Base-by-base conservation (phyloP, 1,284 basidiomycete species). In the Blastosporella zonata region DNA sequence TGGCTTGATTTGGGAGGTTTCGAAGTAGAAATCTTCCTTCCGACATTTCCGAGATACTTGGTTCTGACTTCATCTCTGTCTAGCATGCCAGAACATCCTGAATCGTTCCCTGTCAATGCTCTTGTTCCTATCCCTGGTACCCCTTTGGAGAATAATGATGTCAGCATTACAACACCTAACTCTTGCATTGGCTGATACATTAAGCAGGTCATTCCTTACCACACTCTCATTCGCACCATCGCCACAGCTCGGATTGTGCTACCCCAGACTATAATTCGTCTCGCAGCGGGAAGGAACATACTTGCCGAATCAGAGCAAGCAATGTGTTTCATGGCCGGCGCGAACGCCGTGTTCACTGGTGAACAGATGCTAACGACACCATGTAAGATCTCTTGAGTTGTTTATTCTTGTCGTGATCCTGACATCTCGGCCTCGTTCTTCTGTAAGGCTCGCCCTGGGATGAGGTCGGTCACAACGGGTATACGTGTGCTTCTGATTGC, bases 301-400 rank as follows among this genome's bases (percentile, higher is more conserved):
- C 84, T 97, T 62, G 79, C 78, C 55, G 96, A 99, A 72, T 79
- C 90, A 6, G 91, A 98, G 68, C 96, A 98, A 60, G 93, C 88
- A 10, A 95, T 99, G 90, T 93, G 92, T 62, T 99, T 98, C 73
- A 89, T 98, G 85, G 94, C 96, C 4, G 96, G 96, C 41, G 96
- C 96, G 40, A 99, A 99, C 64, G 96, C 96, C 33, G 89, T 98
- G 56, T 99, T 99, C 66, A 99, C 96, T 15, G 96, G 96, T 35
- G 93, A 98, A 65, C 79, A 87, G 62, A 98, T 98, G 96, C 69
- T 99, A 55, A 99, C 96, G 5, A 98, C 96, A 10, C 95, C 96
- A 39, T 95, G 88, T 87, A 59, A 69, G 87, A 77, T 37, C 31
- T 43, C 42, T 25, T 50, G 6, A 39, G 23, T 42, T 50, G 10